Evolutionary conservation across 192 early-diverging fungal genomes (phyloP), one percentile per base, ranked within the genome.

Genomic region (Piromyces sp.): DNA sequence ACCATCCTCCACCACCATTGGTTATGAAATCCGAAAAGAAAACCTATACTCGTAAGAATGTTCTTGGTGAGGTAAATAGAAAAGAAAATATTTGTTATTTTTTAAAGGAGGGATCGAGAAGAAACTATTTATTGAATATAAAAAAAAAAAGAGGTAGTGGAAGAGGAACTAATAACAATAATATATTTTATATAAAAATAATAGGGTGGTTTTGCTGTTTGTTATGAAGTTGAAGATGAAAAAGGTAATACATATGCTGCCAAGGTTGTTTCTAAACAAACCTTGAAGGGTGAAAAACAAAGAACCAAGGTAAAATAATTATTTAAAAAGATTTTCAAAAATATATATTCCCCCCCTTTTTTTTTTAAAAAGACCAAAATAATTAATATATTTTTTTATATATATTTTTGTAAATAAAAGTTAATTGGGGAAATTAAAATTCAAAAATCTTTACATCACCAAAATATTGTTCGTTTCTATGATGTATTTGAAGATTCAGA

Each of bases 141-240:
- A n/a, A n/a, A n/a, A n/a, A n/a, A n/a, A n/a, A n/a, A n/a, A n/a
- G n/a, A n/a, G n/a, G 33, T 36, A 4, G 33, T 7, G 12, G 33
- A 36, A 7, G 33, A 36, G 14, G 14, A 13, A 38, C 1, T n/a
- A n/a, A n/a, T n/a, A n/a, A n/a, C n/a, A n/a, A n/a, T n/a, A n/a
- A n/a, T n/a, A n/a, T n/a, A n/a, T n/a, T n/a, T n/a, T n/a, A n/a
- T n/a, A n/a, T n/a, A n/a, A n/a, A n/a, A n/a, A n/a, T 19, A 13
- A 31, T 78, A 96, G 95, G 96, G 96, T 30, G 96, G 95, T 29
- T 97, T 97, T 87, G 95, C 95, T 6, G 89, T 92, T 31, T 95
- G 94, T 84, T 97, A 93, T 81, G 86, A 92, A 80, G 94, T 95
- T n/a, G 85, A 84, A 16, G 87, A 90, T 58, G 33, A 80, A 1